Base-by-base conservation (phyloP, 495 filamentous ascomycete species). In the Sphaerosporella brunnea region DNA sequence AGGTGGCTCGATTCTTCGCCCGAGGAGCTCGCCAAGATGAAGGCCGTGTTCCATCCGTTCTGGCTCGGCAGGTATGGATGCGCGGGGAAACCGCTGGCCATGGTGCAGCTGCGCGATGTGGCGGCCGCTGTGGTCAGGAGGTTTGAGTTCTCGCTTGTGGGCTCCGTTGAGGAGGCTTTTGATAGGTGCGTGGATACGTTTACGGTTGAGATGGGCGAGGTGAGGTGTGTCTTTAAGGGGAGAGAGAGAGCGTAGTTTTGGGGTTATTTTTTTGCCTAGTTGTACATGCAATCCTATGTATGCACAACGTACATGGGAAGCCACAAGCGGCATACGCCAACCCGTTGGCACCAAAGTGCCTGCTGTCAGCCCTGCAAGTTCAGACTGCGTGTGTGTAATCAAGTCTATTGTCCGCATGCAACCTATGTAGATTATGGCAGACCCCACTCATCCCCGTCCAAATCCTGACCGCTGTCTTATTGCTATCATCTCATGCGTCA, bases 1-100 rank as follows among this genome's bases (percentile, higher is more conserved):
- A 45, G 47, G 23, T 64, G 59, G 23, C 73, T 66, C 55, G 55
- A 57, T 5, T 23, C 53, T 4, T 55, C 68, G 0, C 34, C 61
- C 4, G 61, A 67, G 1, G 77, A 71, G 49, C 56, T 75, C 34
- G 75, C 74, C 0, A 73, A 77, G 53, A 65, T 76, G 20, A 66
- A 62, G 47, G 53, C 52, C 2, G 72, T 68, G 1, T 78, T 71
- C 42, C 52, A 62, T 1, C 75, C 75, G 0, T 79, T 77, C 51
- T 63, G 62, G 2, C 49, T 55, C 55, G 70, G 70, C 9, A 47
- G 55, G 2, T 68, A 66, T 38, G 47, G 50, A 16, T 78, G 74
- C 45, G 60, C 71, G 9, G 73, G 75, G 4, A 72, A 71, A 50
- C 53, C 63, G 0, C 60, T 77, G 0, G 75, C 70, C 0, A 52